phyloP scores from a whole-genome alignment of 2,329 filamentous ascomycete species.

The Fusarium chlamydosporum region DNA sequence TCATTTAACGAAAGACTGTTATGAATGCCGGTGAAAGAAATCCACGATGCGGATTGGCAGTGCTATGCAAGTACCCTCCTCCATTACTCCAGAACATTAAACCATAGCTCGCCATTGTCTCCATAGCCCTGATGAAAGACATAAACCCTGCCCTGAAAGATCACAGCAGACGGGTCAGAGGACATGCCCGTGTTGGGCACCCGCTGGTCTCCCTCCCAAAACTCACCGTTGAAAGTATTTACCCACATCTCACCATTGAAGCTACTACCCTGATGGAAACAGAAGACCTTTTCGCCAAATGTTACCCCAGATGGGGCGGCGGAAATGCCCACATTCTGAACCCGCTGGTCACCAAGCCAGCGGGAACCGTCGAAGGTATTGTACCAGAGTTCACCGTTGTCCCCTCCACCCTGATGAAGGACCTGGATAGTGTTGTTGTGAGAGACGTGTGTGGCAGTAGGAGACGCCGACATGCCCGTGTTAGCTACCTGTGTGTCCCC shows the following conservation, averaged over 20 bases:
- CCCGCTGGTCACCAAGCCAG: background rate
- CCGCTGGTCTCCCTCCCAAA: background rate
- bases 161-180: background rate
- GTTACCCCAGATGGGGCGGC: background rate
- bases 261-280: background rate
- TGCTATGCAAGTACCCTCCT: accelerated
- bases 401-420: background rate
- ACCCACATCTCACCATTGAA: background rate
- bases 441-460: background rate
- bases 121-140: background rate
- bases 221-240: background rate
- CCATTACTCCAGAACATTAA: background rate
- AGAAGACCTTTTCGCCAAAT: background rate
- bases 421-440: background rate
- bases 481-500: background rate
- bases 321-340: background rate
- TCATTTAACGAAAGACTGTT: too few relatives aligned
- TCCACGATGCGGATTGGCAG: too few relatives aligned
- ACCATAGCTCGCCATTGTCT: background rate
- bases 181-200: background rate
- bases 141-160: background rate
- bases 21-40: too few relatives aligned
- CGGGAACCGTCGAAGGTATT: background rate
- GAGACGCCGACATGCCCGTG: background rate
- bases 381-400: background rate